Evolutionary conservation across 1,139 yeast genomes (phyloP).

Genomic region (Pichia sp.): DNA sequence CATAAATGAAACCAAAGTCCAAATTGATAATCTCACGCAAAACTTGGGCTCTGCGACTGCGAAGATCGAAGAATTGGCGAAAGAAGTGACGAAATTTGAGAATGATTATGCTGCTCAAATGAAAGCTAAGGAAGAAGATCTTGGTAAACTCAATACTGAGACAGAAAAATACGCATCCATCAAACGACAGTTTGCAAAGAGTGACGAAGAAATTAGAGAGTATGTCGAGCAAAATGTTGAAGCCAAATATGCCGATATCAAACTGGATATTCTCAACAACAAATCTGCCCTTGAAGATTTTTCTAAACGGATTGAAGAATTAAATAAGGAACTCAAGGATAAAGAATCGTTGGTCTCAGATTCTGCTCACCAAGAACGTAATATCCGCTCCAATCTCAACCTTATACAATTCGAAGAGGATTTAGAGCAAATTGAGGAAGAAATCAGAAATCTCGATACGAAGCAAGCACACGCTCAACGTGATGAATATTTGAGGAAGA

Average conservation of each 20-base stretch:
- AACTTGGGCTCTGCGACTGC: constrained; percentile 9
- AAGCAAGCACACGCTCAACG: constrained; percentile 60
- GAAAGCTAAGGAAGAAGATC: constrained; percentile 15
- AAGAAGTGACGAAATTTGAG: constrained; percentile 11
- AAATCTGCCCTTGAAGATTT: too few species aligned
- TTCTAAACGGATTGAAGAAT: neutral
- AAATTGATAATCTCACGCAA: constrained; percentile 24
- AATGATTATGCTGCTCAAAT: constrained; percentile 14
- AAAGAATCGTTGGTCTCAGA: constrained; percentile 35
- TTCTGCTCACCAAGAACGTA: constrained; percentile 45
- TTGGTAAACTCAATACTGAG: constrained; percentile 12
- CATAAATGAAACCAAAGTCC: constrained; percentile 25
- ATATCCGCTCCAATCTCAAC: constrained; percentile 49
- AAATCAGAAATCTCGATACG: constrained; percentile 39
- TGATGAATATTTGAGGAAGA: constrained; percentile 54
- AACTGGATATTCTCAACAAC: too few species aligned
- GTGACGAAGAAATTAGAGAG: constrained; percentile 7
- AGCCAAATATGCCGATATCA: neutral
- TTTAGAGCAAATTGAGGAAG: constrained; percentile 28
- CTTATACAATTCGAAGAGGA: constrained; percentile 36
- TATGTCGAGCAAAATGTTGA: neutral
- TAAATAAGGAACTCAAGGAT: constrained; percentile 11
- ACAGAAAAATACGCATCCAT: constrained; percentile 14
- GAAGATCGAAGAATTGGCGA: constrained; percentile 4
- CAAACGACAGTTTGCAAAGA: constrained; percentile 4